A percentile compares a stretch with the other conserved stretches of the same genome.
Conservation (phyloP, 2,329 filamentous ascomycete species). For the Talaromyces sp. region DNA sequence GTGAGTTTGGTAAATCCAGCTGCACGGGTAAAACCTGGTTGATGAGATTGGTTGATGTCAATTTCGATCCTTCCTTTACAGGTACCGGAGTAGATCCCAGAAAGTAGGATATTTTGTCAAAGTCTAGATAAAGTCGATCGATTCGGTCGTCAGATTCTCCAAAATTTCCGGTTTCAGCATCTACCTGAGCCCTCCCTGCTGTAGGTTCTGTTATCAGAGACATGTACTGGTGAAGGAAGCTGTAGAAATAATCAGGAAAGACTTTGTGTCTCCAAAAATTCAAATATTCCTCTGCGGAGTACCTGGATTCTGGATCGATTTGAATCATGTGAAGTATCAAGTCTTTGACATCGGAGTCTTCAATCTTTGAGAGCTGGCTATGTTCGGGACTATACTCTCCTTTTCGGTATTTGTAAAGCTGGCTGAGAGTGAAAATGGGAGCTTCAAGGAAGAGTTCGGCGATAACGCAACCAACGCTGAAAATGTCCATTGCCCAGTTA, state of each 20-base stretch:
- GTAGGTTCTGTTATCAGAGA: conserved; percentile 88
- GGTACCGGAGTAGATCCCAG: conserved; percentile 67
- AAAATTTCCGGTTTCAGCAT: conserved; percentile 66
- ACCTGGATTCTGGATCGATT: conserved; percentile 83
- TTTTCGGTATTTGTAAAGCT: conserved; percentile 89
- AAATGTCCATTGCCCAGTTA: conserved; percentile 97
- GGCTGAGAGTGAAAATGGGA: conserved; percentile 95
- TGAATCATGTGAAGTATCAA: conserved; percentile 96
- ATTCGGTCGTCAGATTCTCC: conserved; percentile 91
- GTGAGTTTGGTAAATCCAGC: conserved; percentile 80
- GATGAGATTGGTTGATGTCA: conserved; percentile 32
- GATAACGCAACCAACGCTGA: conserved; percentile 94
- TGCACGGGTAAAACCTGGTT: conserved; percentile 63
- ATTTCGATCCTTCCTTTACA: conserved; percentile 31
- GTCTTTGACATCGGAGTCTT: conserved; percentile 79
- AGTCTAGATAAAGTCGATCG: conserved; percentile 87
- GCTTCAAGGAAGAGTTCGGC: conserved; percentile 93
- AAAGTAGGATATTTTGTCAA: conserved; percentile 96
- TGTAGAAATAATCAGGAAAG: conserved; percentile 96
- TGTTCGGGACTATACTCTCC: conserved; percentile 87
- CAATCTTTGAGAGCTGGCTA: conserved; percentile 77
- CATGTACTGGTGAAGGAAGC: conserved; percentile 97
- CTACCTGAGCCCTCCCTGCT: conserved; percentile 69
- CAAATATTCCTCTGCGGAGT: conserved; percentile 89
- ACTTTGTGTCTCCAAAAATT: conserved; percentile 88